A percentile compares a stretch with the other conserved stretches of the same genome.
Conservation (phyloP, 2,329 filamentous ascomycete species). For the Balansia obtecta region DNA sequence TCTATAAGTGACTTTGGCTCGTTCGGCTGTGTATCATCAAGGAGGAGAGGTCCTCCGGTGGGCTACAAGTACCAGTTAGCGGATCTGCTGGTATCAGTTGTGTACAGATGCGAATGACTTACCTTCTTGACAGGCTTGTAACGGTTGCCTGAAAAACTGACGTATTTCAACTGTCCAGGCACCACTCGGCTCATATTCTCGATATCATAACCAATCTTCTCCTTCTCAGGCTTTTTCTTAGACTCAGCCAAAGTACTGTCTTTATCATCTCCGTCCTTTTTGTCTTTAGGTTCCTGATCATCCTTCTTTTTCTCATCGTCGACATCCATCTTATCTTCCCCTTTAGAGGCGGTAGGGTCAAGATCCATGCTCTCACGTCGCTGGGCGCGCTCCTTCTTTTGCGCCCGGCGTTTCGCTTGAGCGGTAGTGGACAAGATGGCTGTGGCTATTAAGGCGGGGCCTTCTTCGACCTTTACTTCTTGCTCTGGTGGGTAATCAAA, state of each 20-base stretch:
- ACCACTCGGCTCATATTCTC: constrained; percentile 96
- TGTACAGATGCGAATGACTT: constrained; percentile 17
- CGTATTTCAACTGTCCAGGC: constrained; percentile 85
- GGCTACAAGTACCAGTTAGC: constrained; percentile 41
- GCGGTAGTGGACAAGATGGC: constrained; percentile 93
- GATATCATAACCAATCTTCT: constrained; percentile 92
- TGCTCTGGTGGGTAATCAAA: constrained; percentile 98
- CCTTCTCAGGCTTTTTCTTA: constrained; percentile 89
- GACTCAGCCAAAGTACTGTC: constrained; percentile 41
- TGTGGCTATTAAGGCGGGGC: constrained; percentile 85
- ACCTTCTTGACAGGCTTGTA: constrained; percentile 89
- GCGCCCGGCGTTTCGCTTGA: constrained; percentile 87
- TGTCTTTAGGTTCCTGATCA: constrained; percentile 43
- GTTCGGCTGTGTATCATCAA: constrained; percentile 69
- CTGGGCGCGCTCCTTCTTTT: constrained; percentile 86
- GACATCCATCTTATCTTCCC: constrained; percentile 79
- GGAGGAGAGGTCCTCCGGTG: constrained; percentile 85
- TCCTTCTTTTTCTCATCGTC: constrained; percentile 52
- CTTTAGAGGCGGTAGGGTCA: constrained; percentile 53
- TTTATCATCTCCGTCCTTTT: constrained; percentile 50
- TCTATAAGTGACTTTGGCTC: constrained; percentile 75
- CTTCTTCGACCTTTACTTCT: constrained; percentile 88
- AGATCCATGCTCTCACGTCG: constrained; percentile 92
- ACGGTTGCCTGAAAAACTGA: constrained; percentile 79
- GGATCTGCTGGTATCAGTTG: background rate